These are phyloP conservation scores for Ceratocystiopsis sp. DNA, from an alignment of 2,329 filamentous ascomycete species.

Conservation along the genomic window DNA sequence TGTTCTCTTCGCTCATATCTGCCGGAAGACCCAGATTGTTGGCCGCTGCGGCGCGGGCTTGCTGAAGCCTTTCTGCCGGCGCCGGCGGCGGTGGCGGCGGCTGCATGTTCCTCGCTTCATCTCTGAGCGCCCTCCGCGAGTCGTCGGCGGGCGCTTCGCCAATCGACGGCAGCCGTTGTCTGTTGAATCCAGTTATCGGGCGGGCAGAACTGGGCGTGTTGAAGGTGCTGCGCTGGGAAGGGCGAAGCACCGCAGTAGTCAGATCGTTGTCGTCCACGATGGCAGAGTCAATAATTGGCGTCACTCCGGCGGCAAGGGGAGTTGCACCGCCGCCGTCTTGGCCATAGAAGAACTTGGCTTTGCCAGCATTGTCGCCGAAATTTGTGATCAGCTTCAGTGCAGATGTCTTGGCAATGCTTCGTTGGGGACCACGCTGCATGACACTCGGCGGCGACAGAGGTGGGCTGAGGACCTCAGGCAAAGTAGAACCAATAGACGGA, in stretches of 20 bases:
- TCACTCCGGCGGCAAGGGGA: conserved; percentile 67
- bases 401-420: conserved; percentile 59
- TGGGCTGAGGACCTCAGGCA: conserved; percentile 48
- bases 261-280: conserved; percentile 46
- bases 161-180: conserved; percentile 59
- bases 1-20: too few relatives aligned
- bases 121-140: not conserved
- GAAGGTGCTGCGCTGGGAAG: conserved; percentile 48
- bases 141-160: conserved; percentile 40
- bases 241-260: conserved; percentile 50
- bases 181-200: conserved; percentile 40
- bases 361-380: conserved; percentile 47
- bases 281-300: conserved; percentile 71
- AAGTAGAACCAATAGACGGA: conserved; percentile 28
- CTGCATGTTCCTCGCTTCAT: conserved; percentile 13
- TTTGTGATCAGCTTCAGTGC: conserved; percentile 83
- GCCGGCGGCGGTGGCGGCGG: conserved; percentile 7
- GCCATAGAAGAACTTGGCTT: conserved; percentile 45
- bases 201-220: conserved; percentile 53
- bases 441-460: conserved; percentile 54
- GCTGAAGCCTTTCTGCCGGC: not conserved
- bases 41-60: not conserved
- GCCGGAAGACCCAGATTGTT: too few relatives aligned
- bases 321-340: conserved; percentile 42
- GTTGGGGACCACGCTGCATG: conserved; percentile 38